phyloP scores from a whole-genome alignment of 345 rosid species.

The Xanthoceras sorbifolium region DNA sequence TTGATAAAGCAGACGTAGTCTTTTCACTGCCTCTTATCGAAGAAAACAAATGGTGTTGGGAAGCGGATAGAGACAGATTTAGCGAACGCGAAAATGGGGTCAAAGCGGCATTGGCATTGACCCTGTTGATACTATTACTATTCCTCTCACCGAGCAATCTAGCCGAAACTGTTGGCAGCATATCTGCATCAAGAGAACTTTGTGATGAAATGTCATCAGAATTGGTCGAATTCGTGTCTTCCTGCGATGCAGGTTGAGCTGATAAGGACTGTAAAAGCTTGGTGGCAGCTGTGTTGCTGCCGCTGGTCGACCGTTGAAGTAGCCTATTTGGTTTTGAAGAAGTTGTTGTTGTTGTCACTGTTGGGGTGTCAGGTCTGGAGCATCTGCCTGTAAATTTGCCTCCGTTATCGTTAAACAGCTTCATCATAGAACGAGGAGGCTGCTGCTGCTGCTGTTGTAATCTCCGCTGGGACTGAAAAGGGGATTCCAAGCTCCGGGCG shows the following conservation, averaged over 20 bases:
- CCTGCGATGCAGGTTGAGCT: constrained; percentile 15
- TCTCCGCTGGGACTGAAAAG: constrained; percentile 33
- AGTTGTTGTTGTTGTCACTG: constrained; percentile 2
- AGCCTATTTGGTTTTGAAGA: constrained; percentile 28
- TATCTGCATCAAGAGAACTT: constrained; percentile 28
- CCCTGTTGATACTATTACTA: constrained; percentile 19
- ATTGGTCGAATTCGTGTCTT: neutral
- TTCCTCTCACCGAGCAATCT: constrained; percentile 38
- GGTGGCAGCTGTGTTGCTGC: constrained; percentile 53
- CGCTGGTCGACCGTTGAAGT: constrained; percentile 34
- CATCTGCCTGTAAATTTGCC: constrained; percentile 22
- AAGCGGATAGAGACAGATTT: constrained; percentile 28
- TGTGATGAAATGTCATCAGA: neutral
- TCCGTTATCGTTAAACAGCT: constrained; percentile 39
- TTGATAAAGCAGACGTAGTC: constrained; percentile 20
- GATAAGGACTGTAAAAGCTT: constrained; percentile 60
- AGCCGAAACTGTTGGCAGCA: constrained; percentile 32
- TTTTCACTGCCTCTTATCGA: constrained; percentile 28
- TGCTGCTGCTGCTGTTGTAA: constrained; percentile 21
- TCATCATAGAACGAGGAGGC: constrained; percentile 31
- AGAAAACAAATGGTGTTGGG: constrained; percentile 24
- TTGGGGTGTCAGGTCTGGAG: constrained; percentile 39
- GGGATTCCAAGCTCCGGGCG: constrained; percentile 53
- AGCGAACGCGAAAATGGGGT: constrained; percentile 43
- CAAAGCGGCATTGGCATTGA: neutral